Evolutionary conservation across 768 basidiomycete genomes (phyloP).

Genomic region (Russula sp.): DNA sequence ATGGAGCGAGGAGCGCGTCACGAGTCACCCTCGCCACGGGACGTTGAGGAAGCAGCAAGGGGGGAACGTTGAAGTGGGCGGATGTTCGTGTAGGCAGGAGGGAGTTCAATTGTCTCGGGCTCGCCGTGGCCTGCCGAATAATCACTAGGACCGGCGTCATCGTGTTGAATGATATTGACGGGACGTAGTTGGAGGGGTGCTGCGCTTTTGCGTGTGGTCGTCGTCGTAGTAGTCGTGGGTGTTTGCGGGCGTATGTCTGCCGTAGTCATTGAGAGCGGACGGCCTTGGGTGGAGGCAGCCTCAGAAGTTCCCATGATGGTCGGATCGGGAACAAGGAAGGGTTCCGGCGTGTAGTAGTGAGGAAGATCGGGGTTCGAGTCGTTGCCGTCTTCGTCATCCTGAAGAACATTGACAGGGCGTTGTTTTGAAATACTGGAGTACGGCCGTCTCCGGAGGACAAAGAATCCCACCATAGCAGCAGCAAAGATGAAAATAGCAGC

Average conservation of each 20-base stretch:
- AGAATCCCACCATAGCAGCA: conserved; percentile 36
- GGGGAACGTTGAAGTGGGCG: conserved; percentile 1
- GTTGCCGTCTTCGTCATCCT: conserved; percentile 44
- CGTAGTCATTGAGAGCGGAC: conserved; percentile 18
- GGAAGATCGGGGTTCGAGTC: conserved; percentile 48
- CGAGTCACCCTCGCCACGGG: background rate
- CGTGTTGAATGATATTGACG: conserved; percentile 79
- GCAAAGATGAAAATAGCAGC: conserved; percentile 46
- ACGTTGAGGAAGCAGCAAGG: background rate
- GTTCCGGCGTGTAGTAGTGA: conserved; percentile 68
- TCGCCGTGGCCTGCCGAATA: conserved; percentile 31
- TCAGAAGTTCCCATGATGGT: conserved; percentile 37
- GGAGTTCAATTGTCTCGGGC: conserved; percentile 72
- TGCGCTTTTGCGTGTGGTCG: conserved; percentile 39
- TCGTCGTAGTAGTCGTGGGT: conserved; percentile 24
- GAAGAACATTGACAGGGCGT: conserved; percentile 60
- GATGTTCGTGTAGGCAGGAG: conserved; percentile 75
- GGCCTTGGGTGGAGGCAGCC: conserved; percentile 25
- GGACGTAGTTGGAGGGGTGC: conserved; percentile 49
- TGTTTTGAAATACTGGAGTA: conserved; percentile 39
- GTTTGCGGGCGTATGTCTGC: conserved; percentile 20
- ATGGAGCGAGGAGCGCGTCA: too few relatives aligned
- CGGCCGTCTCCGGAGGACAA: conserved; percentile 44
- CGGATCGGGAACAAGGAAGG: conserved; percentile 64
- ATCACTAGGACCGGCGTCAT: conserved; percentile 64